phyloP scores from a whole-genome alignment of 805 yeast species.

The Candida michaelii region DNA sequence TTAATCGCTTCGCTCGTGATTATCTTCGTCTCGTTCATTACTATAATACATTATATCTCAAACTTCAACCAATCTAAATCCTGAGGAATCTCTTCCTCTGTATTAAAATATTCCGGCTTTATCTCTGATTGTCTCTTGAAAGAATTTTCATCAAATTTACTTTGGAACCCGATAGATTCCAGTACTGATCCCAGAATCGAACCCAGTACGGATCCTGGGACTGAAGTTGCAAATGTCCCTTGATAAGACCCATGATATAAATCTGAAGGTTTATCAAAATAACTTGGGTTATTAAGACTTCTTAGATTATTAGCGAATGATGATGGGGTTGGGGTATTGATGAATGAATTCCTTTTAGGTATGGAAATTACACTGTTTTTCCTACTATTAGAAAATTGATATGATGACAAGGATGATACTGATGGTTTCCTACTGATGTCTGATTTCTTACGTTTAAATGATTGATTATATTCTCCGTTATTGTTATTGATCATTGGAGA shows the following conservation, averaged over 20 bases:
- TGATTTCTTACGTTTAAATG: conserved; percentile 43
- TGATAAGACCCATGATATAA: not conserved
- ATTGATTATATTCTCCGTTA: conserved; percentile 23
- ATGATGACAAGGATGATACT: conserved; percentile 12
- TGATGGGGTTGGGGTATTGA: conserved; percentile 6
- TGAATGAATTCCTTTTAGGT: conserved; percentile 16
- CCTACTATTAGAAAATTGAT: conserved; percentile 12
- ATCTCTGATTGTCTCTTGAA: conserved; percentile 11
- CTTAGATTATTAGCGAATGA: conserved; percentile 22
- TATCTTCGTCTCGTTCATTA: conserved; percentile 3
- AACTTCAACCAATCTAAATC: conserved; percentile 29
- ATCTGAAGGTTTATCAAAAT: conserved; percentile 19
- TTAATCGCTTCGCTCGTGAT: too few relatives aligned
- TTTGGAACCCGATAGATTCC: not conserved
- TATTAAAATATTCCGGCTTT: conserved; percentile 12
- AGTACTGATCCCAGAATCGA: conserved; percentile 1
- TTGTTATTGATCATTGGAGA: conserved; percentile 17
- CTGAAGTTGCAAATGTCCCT: not conserved
- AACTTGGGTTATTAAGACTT: conserved; percentile 23
- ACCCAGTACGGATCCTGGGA: not conserved
- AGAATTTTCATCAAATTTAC: not conserved
- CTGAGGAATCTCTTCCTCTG: conserved; percentile 12
- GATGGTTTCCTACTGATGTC: conserved; percentile 23
- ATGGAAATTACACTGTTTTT: conserved; percentile 13
- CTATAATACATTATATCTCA: conserved; percentile 19